Base-by-base conservation (phyloP, 768 basidiomycete genomes). In the Boletus barrowsii region DNA sequence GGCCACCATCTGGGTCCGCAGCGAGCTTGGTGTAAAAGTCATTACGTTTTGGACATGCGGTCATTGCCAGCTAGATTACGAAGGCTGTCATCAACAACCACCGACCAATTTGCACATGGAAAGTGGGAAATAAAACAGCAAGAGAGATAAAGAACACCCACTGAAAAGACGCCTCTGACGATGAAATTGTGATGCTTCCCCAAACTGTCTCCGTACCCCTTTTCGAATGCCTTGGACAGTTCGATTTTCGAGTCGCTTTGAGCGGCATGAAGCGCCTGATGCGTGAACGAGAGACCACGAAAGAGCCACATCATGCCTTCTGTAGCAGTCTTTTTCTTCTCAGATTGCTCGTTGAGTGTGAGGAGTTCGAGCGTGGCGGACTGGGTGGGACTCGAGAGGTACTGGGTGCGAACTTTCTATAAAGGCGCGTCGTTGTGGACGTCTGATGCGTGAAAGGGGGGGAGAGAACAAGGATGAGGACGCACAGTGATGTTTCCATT, bases 291-390 rank as follows among this genome's bases (percentile, higher is more conserved):
- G 49, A 95, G 82, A 3, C 93, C 97, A 30, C 94, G 85, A 45
- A 94, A 79, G 46, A 99, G 81, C 97, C 97, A 99, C 73, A 98
- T 74, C 51, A 98, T 80, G 15, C 93, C 94, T 66, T 95, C 88
- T 0, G 95, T 97, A 3, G 96, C 93, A 1, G 82, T 80, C 15
- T 83, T 81, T 72, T 93, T 93, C 81, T 94, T 92, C 73, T 93
- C 89, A 22, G 73, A 73, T 71, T 90, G 86, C 73, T 98, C 97
- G 64, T 88, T 87, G 64, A 79, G 78, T 5, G 93, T 85, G 26
- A 99, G 83, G 45, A 78, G 73, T 73, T 99, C 91, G 26, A 99
- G 81, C 1, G 97, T 98, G 29, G 72, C 70, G 6, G 88, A 93
- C 56, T 82, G 61, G 2, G 71, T 70, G 2, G 90, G 85, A 5